These are phyloP conservation scores for Periconia sp. DNA, from an alignment of 2,329 filamentous ascomycete species.

Conservation along the genomic window DNA sequence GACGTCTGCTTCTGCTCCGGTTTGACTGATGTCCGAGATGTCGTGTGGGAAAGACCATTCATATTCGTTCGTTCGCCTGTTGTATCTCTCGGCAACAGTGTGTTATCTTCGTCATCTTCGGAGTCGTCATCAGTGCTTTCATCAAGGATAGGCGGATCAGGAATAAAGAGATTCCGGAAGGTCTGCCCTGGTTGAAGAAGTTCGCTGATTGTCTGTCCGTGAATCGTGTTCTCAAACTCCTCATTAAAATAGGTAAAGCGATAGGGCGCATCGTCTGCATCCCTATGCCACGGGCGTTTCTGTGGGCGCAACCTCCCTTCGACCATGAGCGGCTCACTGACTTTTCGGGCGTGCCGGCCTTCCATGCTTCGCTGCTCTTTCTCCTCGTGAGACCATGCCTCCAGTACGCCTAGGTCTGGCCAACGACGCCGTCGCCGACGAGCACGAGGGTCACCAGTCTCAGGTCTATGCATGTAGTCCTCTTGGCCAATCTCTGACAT, in stretches of 20 bases:
- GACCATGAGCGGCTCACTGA: conserved; percentile 91
- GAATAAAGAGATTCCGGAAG: conserved; percentile 89
- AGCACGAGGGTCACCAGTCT: conserved; percentile 49
- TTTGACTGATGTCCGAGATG: conserved; percentile 29
- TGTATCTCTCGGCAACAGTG: conserved; percentile 12
- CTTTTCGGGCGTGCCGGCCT: conserved; percentile 83
- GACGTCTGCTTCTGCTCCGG: conserved; percentile 41
- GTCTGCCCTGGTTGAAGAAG: conserved; percentile 82
- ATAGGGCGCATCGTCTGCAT: conserved; percentile 89
- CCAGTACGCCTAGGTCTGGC: conserved; percentile 83
- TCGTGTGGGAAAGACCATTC: conserved; percentile 35
- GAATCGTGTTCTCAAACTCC: conserved; percentile 92
- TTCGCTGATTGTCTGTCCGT: conserved; percentile 94
- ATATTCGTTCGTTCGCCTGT: conserved; percentile 18
- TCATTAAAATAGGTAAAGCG: conserved; percentile 99
- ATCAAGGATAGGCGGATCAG: conserved; percentile 72
- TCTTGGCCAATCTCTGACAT: conserved; percentile 84
- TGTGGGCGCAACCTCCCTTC: conserved; percentile 86
- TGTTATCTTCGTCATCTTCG: conserved; percentile 54
- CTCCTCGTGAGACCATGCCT: conserved; percentile 90
- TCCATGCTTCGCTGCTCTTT: conserved; percentile 82
- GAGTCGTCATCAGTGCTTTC: conserved; percentile 72
- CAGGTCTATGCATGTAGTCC: conserved; percentile 63
- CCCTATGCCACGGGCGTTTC: conserved; percentile 78
- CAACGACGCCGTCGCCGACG: conserved; percentile 67